Evolutionary conservation across 169 alveolate species (phyloP), one percentile per base, ranked within the genome.

Genomic region (Cryptosporidium baileyi): DNA sequence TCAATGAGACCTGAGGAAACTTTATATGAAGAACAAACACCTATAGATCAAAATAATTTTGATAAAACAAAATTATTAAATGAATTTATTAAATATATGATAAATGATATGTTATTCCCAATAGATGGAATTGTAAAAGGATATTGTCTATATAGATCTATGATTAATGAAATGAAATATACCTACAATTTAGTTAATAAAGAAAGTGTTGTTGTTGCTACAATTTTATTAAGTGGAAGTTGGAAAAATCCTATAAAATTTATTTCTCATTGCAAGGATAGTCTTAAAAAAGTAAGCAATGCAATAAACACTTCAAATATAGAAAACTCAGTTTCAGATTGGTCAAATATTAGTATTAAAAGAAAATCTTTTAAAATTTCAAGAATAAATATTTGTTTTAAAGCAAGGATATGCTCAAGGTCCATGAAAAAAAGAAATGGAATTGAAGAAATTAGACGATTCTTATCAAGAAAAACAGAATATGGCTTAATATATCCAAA

Each of bases 191-290:
- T n/a, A 22, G 32, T 22, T 15, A 74, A 41, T 43, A 54, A 54
- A 28, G 85, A 74, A 43, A 59, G 59, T 15, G 54, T 57, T 1
- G 67, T 40, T 1, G 57, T 74, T 22, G 63, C 59, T 1, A 36
- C 85, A 26, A 34, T 74, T 9, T 24, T 74, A 28, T 19, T 74
- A 9, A 74, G 85, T 74, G 44, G 65, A 0, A 74, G 41, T 22
- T 74, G 85, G 85, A 74, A 57, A 38, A 51, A 74, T 41, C 65
- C 85, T 15, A 30, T 54, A 15, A 24, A 41, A 5, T 74, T 74
- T 24, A 57, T 74, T 4, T 22, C 47, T 49, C 26, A 44, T 3
- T 74, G 85, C 24, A 74, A 30, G 41, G 41, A 74, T n/a, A 30
- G 74, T 4, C 67, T 74, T 30, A 36, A 61, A n/a, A 40, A 15